These are phyloP conservation scores for Apophysomyces elegans DNA, from an alignment of 371 early-diverging fungal species.

Conservation along the genomic window DNA sequence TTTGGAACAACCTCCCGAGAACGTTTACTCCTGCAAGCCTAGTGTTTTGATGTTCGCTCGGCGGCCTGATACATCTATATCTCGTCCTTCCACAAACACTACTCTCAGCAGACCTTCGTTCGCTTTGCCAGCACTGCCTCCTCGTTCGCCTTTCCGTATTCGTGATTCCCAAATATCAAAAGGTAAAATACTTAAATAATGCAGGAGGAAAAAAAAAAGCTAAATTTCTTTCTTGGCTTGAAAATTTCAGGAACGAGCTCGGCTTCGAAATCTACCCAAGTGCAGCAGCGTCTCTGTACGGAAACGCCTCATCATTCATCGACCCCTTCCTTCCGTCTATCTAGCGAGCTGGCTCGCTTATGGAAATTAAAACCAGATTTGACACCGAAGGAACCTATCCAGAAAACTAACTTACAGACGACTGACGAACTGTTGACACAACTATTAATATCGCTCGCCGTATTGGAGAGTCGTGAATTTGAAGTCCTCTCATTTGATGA, in stretches of 20 bases:
- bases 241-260: neutral
- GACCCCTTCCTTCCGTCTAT: conserved; percentile 13
- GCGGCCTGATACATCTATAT: neutral
- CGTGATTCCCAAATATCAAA: conserved; percentile 22
- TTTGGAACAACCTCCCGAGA: neutral
- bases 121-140: neutral
- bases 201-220: neutral
- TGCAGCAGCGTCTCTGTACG: neutral
- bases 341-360: conserved; percentile 33
- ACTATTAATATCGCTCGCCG: conserved; percentile 64
- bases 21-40: neutral
- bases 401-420: conserved; percentile 25
- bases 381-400: neutral
- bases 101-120: neutral
- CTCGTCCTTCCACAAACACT: neutral
- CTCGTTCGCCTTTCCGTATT: conserved; percentile 30
- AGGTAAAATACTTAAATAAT: neutral
- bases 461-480: conserved; percentile 64
- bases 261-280: neutral
- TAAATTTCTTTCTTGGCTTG: neutral
- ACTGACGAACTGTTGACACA: conserved; percentile 61
- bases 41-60: neutral
- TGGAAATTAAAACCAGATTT: conserved; percentile 33
- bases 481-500: conserved; percentile 59
- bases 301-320: neutral